These are phyloP conservation scores for Penicillium maclennaniae DNA, from an alignment of 495 filamentous ascomycete species.

Conservation along the genomic window DNA sequence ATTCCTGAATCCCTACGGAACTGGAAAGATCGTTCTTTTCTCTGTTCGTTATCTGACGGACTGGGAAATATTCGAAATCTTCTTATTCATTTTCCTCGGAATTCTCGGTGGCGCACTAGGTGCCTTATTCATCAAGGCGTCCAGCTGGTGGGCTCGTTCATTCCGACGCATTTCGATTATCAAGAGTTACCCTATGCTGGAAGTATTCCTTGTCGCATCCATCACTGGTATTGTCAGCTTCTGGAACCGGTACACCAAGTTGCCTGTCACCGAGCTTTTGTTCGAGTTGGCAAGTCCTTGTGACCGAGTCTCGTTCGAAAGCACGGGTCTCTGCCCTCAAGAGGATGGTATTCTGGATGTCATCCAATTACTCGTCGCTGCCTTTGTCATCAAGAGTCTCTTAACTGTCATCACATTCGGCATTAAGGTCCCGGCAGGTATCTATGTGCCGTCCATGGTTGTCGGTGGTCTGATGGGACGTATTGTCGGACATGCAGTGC, in stretches of 20 bases:
- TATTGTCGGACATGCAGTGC: slow-evolving; percentile 79
- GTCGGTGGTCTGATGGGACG: slow-evolving; percentile 92
- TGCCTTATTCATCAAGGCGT: slow-evolving; percentile 96
- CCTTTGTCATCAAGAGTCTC: slow-evolving; percentile 85
- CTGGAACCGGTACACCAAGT: slow-evolving; percentile 88
- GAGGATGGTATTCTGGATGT: slow-evolving; percentile 70
- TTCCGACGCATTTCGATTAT: slow-evolving; percentile 80
- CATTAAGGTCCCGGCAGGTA: slow-evolving; percentile 92
- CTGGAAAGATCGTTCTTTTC: slow-evolving; percentile 93
- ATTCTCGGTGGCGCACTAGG: slow-evolving; percentile 79
- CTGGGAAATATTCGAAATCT: slow-evolving; percentile 91
- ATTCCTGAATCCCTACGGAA: slow-evolving; percentile 94
- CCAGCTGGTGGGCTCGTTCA: slow-evolving; percentile 77
- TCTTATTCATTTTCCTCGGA: slow-evolving; percentile 79
- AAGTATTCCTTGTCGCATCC: slow-evolving; percentile 83
- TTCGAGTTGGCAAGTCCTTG: slow-evolving; percentile 90
- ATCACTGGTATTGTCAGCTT: slow-evolving; percentile 81
- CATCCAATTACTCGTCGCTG: slow-evolving; percentile 64
- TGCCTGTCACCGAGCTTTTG: slow-evolving; percentile 85
- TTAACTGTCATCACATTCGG: slow-evolving; percentile 88
- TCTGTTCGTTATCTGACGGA: slow-evolving; percentile 88
- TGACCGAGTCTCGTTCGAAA: slow-evolving; percentile 53
- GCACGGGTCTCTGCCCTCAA: slow-evolving; percentile 71
- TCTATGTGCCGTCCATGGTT: slow-evolving; percentile 98
- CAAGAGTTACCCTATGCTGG: slow-evolving; percentile 78